Percentiles rank a stretch among this genome's conserved stretches.
Conservation (phyloP, 345 rosid genomes). For the Abelmoschus esculentus region DNA sequence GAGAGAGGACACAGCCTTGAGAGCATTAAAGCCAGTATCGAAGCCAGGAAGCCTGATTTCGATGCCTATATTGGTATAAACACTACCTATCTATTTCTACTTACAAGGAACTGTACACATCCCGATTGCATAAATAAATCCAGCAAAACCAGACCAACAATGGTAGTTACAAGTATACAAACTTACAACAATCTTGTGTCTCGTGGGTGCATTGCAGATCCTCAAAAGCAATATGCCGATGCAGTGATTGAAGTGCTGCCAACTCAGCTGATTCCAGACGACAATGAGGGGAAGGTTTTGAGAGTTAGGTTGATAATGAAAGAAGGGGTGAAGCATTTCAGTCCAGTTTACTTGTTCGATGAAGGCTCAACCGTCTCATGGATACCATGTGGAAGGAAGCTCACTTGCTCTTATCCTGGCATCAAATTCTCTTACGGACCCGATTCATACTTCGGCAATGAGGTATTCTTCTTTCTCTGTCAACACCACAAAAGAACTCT, state of each 20-base stretch:
- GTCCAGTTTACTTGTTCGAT: slow-evolving; percentile 83
- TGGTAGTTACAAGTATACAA: neutral
- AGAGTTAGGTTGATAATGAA: slow-evolving; percentile 89
- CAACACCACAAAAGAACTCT: neutral
- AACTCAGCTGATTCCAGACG: slow-evolving; percentile 75
- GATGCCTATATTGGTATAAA: slow-evolving; percentile 87
- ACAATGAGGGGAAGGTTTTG: slow-evolving; percentile 85
- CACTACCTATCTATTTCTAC: neutral
- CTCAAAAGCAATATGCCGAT: slow-evolving; percentile 91
- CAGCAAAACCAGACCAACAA: neutral
- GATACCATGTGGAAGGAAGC: slow-evolving; percentile 98
- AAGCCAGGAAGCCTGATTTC: slow-evolving; percentile 91
- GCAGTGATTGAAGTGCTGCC: slow-evolving; percentile 94
- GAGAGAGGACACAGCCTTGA: slow-evolving; percentile 99
- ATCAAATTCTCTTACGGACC: slow-evolving; percentile 84
- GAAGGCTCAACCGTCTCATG: slow-evolving; percentile 89
- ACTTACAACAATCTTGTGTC: neutral
- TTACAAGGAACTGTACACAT: too few relatives aligned
- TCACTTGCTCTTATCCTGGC: slow-evolving; percentile 95
- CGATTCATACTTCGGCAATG: slow-evolving; percentile 62
- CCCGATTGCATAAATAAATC: too few relatives aligned
- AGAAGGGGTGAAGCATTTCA: slow-evolving; percentile 83
- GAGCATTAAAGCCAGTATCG: slow-evolving; percentile 95
- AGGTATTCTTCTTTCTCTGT: slow-evolving; percentile 33
- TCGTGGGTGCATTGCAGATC: slow-evolving; percentile 41